Conservation (phyloP, 2,329 filamentous ascomycete genomes). For the Alternaria viburni region DNA sequence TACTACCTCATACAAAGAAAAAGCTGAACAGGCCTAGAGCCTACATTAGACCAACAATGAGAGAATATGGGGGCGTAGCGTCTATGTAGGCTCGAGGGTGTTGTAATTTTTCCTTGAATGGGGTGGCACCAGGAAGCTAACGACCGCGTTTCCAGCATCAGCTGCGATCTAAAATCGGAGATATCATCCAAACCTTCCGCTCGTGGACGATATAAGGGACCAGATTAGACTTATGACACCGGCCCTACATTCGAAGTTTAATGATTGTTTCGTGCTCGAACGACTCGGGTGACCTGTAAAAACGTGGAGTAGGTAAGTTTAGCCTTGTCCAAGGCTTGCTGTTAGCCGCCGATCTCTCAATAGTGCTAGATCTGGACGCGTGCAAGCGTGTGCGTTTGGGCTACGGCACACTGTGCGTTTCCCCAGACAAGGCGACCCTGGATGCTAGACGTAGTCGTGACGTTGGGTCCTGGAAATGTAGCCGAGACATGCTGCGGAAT, state of each 20-base stretch:
- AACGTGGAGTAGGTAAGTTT: constrained; percentile 2
- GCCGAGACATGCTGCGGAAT: background rate
- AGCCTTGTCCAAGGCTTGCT: background rate
- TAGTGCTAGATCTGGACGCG: constrained; percentile 1
- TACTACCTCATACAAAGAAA: too few species aligned
- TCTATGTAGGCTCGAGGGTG: too few species aligned
- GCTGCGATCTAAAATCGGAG: background rate
- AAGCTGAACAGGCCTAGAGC: too few species aligned
- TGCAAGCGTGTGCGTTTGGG: background rate
- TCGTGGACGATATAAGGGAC: background rate
- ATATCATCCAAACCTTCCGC: background rate
- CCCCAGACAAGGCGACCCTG: constrained; percentile 2
- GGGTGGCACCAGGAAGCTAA: background rate
- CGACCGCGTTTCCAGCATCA: constrained; percentile 3
- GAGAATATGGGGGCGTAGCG: too few species aligned
- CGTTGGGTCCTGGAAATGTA: background rate
- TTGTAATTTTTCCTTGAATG: background rate
- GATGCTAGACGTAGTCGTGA: constrained; percentile 7
- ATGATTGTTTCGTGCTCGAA: constrained; percentile 2
- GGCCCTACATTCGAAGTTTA: background rate
- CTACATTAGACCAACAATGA: too few species aligned
- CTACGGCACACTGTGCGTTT: background rate
- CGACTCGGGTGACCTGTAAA: background rate
- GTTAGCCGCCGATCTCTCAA: constrained; percentile 6
- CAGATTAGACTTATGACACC: background rate